Conservation (phyloP, 179 eudicot genomes). For the Drosera spatulata region DNA sequence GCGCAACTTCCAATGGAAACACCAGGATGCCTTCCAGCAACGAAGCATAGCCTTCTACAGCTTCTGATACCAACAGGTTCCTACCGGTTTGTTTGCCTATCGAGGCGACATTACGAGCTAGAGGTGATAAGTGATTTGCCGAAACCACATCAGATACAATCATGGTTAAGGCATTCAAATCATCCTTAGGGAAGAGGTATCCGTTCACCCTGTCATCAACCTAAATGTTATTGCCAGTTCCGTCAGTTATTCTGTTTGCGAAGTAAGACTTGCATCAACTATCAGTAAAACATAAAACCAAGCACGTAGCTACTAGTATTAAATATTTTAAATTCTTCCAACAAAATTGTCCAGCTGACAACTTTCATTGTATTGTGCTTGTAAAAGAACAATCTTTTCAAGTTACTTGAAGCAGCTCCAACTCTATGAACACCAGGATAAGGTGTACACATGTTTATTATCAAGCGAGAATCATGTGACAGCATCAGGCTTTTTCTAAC, state of each 20-base stretch:
- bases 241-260: conserved; percentile 21
- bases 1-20: conserved; percentile 71
- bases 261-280: not conserved
- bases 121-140: conserved; percentile 49
- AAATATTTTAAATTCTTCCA: too few relatives aligned
- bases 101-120: conserved; percentile 55
- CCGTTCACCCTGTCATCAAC: conserved; percentile 83
- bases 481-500: too few relatives aligned
- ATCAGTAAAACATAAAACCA: too few relatives aligned
- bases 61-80: conserved; percentile 58
- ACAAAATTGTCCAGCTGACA: too few relatives aligned
- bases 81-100: conserved; percentile 50
- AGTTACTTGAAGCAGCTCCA: too few relatives aligned
- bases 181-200: conserved; percentile 66
- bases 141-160: conserved; percentile 41
- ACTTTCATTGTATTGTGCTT: too few relatives aligned
- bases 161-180: conserved; percentile 33
- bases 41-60: conserved; percentile 61
- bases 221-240: conserved; percentile 30
- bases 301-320: too few relatives aligned
- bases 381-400: too few relatives aligned
- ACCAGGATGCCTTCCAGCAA: conserved; percentile 48
- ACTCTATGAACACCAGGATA: too few relatives aligned
- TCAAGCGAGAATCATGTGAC: too few relatives aligned
- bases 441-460: too few relatives aligned